Percentiles rank a stretch among this genome's conserved stretches.
These are phyloP conservation scores for Pseudomassariella vexata DNA, from an alignment of 2,329 filamentous ascomycete genomes.

Conservation along the genomic window DNA sequence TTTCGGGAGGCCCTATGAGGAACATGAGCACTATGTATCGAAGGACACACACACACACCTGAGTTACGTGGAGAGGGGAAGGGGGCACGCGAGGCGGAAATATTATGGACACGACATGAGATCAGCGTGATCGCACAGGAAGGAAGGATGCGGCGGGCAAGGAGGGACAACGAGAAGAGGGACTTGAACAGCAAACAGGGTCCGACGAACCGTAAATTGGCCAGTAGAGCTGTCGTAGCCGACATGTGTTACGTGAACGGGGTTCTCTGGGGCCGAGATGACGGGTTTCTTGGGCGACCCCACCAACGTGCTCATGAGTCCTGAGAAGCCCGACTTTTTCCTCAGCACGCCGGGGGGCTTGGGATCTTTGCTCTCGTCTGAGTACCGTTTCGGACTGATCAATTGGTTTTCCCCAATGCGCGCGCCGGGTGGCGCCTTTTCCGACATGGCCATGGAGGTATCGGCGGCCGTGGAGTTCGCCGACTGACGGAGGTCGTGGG, in stretches of 20 bases:
- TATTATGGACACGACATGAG: not conserved
- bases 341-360: constrained; percentile 55
- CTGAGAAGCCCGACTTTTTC: constrained; percentile 86
- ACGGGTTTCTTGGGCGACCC: constrained; percentile 84
- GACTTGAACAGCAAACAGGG: constrained; percentile 5
- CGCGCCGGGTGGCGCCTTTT: constrained; percentile 34
- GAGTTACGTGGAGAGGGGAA: not conserved
- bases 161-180: constrained; percentile 12
- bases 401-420: constrained; percentile 38
- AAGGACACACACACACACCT: too few species aligned
- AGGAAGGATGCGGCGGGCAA: constrained; percentile 11
- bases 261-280: constrained; percentile 97
- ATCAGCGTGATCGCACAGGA: not conserved
- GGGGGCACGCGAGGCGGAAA: not conserved
- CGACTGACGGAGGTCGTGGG: constrained; percentile 58
- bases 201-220: constrained; percentile 77
- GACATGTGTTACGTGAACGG: constrained; percentile 95
- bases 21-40: constrained; percentile 7
- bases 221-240: constrained; percentile 95
- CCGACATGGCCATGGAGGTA: constrained; percentile 37
- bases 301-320: constrained; percentile 77
- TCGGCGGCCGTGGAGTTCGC: constrained; percentile 55
- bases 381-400: constrained; percentile 64
- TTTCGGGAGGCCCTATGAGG: constrained; percentile 77
- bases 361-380: constrained; percentile 66